A percentile compares a stretch with the other conserved stretches of the same genome.
Evolutionary conservation across 1,284 basidiomycete genomes (phyloP).

Genomic region (Pseudozyma hubeiensis): DNA sequence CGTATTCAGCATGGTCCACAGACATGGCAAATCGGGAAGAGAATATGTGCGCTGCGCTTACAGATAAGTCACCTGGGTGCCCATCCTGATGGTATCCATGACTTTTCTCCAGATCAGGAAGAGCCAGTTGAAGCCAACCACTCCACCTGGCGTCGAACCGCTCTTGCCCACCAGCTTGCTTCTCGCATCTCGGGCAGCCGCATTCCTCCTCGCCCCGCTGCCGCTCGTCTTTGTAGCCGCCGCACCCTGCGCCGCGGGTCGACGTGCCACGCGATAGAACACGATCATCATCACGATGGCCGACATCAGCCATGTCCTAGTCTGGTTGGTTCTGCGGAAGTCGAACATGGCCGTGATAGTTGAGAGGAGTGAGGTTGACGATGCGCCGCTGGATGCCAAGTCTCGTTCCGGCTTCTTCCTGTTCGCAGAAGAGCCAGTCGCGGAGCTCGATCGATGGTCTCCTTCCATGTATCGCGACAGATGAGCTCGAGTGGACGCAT

Average conservation of each 20-base stretch:
- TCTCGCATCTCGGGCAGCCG: constrained; percentile 31
- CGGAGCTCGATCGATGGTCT: constrained; percentile 9
- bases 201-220: constrained; percentile 11
- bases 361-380: constrained; percentile 26
- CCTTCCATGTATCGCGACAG: constrained; percentile 47
- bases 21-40: no score
- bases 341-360: constrained; percentile 36
- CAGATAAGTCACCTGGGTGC: constrained; percentile 51
- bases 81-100: constrained; percentile 50
- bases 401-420: constrained; percentile 12
- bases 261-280: constrained; percentile 30
- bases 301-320: constrained; percentile 37
- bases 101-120: constrained; percentile 42
- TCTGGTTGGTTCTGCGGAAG: constrained; percentile 28
- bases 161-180: constrained; percentile 37
- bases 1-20: no score
- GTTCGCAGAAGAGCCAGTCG: constrained; percentile 1
- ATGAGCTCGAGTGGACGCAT: constrained; percentile 42
- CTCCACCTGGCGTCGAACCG: constrained; percentile 12
- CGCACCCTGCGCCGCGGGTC: constrained; percentile 11
- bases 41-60: constrained; percentile 1
- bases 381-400: constrained; percentile 6
- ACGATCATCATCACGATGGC: constrained; percentile 46
- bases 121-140: constrained; percentile 36
- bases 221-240: neutral